Base-by-base conservation (phyloP, 2,329 filamentous ascomycete species). In the Acarospora socialis region DNA sequence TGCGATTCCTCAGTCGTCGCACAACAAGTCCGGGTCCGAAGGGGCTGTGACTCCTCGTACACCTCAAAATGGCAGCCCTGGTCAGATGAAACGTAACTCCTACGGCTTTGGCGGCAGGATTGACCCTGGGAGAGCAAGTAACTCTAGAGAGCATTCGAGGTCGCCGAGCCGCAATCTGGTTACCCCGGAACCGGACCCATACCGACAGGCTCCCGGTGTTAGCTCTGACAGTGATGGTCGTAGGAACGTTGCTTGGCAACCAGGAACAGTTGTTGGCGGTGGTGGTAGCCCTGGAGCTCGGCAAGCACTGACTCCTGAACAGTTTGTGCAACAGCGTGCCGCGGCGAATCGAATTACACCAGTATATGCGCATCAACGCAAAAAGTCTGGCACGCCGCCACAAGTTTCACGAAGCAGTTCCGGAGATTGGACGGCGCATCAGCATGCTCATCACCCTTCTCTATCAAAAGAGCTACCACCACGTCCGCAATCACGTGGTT, bases 301-400 rank as follows among this genome's bases (percentile, higher is more conserved):
- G n/a, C 64, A 58, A 24, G 58, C 56, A 6, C 49, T 92, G 8
- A 80, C 77, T 4, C 67, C 83, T 0, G 82, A 93, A 51, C 74
- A 92, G 45, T 92, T 78, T 56, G 82, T 93, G 4, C 73, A 83
- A 45, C 77, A 87, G 44, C 74, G 82, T 14, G 63, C 71, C 8
- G 53, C 59, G 24, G 59, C 60, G 3, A 61, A 66, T 12, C 61
- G 65, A 7, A 59, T 65, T 28, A 64, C 65, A 4, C 66, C 73
- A 10, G 46, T 68, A 23, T 69, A 71, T 50, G 57, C 62, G 1
- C 77, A 82, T 47, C 67, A 68, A 29, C 67, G 78, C 22, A 66
- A 62, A 30, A 58, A 65, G 2, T 73, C 75, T 0, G 61, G 66
- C 27, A 66, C 65, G 39, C 58, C n/a, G 33, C 65, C 14, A 44